These are phyloP conservation scores for Diaporthe helianthi DNA, from an alignment of 2,329 filamentous ascomycete species.

Conservation along the genomic window DNA sequence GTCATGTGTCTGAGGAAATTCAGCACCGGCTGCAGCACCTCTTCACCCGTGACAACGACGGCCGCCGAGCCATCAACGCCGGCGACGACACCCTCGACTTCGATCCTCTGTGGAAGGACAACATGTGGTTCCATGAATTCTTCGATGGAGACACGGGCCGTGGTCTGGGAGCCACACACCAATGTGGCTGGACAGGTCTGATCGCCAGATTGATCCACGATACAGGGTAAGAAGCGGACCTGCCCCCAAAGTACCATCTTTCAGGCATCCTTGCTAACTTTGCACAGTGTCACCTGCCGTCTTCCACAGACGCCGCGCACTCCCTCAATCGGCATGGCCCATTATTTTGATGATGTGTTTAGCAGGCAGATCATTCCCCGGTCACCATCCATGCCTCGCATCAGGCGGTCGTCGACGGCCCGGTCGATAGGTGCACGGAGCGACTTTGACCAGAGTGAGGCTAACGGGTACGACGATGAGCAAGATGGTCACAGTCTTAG, in stretches of 20 bases:
- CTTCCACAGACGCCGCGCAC: conserved; percentile 93
- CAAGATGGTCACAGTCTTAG: conserved; percentile 41
- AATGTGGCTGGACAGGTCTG: conserved; percentile 95
- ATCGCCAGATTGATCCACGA: conserved; percentile 98
- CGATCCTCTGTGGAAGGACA: conserved; percentile 90
- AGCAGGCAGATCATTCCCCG: conserved; percentile 56
- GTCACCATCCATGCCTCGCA: conserved; percentile 54
- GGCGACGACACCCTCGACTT: conserved; percentile 87
- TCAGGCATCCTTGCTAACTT: conserved; percentile 48
- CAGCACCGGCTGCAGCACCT: conserved; percentile 94
- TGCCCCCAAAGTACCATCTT: background rate
- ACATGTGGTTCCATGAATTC: conserved; percentile 97
- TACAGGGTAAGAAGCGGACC: conserved; percentile 74
- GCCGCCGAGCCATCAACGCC: conserved; percentile 86
- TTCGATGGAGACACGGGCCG: conserved; percentile 93
- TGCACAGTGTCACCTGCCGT: conserved; percentile 78
- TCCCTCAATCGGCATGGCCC: conserved; percentile 80
- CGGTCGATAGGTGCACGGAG: conserved; percentile 85
- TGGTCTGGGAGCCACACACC: conserved; percentile 89
- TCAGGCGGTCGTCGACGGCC: conserved; percentile 81
- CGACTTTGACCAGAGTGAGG: conserved; percentile 68
- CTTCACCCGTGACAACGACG: conserved; percentile 83
- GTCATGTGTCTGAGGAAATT: conserved; percentile 91
- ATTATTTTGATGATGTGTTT: conserved; percentile 96
- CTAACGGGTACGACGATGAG: conserved; percentile 56